Base-by-base conservation (phyloP, 1,284 basidiomycete genomes). In the Grifola frondosa region DNA sequence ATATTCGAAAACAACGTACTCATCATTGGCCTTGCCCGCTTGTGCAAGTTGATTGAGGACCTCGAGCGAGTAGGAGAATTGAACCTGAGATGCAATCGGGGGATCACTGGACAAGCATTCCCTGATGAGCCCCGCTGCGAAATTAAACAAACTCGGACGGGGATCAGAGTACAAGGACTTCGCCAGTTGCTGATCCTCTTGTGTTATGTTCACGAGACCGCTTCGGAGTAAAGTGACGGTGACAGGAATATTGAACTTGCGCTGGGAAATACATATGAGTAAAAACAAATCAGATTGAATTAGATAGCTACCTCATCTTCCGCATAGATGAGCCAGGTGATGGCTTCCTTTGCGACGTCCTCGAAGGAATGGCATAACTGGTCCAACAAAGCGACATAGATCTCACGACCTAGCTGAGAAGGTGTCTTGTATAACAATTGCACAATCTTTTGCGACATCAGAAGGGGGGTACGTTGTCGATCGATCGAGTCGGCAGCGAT, bases 201-300 rank as follows among this genome's bases (percentile, higher is more conserved):
- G 83, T 12, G 74, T 72, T 24, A 88, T 73, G 50, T 80, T 83
- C 62, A 99, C 78, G 37, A 98, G 77, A 35, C 88, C 83, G 44
- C 89, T 90, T 32, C 88, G 83, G 44, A 99, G 73, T 34, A 99
- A 77, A 2, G 91, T 88, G 22, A 91, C 81, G 0, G 94, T 98
- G 51, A 97, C 97, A 6, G 93, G 83, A 12, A 98, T 85, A 63
- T 97, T 97, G 72, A 91, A 91, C 70, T 99, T 99, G 59, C 94
- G 90, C 86, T 93, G 50, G 22, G 40, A 42, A 20, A 41, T 37
- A 21, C 19, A 39, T n/a, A 41, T 20, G 1, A 23, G 32, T 13
- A 33, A 6, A 6, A 34, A 8, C 12, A 37, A 10, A 25, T 37
- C 25, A 29, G 5, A 3, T 10, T 16, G 5, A 37, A 20, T 6